Conservation (phyloP, 1,284 basidiomycete genomes). For the Wallemia hederae region DNA sequence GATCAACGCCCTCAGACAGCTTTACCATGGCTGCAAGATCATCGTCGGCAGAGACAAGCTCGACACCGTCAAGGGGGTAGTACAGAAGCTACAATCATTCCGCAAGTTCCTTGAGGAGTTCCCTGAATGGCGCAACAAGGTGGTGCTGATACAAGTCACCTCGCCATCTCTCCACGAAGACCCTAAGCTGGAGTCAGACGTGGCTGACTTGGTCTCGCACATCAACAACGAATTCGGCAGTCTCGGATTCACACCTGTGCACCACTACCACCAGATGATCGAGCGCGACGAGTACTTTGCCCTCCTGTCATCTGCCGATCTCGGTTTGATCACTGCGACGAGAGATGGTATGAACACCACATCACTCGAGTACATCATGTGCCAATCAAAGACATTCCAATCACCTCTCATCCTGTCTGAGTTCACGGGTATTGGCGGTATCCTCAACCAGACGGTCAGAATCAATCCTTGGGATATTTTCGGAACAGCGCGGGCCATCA, state of each 20-base stretch:
- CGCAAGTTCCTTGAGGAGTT: conserved; percentile 77
- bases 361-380: conserved; percentile 29
- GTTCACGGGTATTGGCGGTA: conserved; percentile 84
- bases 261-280: conserved; percentile 94
- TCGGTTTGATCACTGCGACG: conserved; percentile 81
- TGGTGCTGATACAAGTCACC: conserved; percentile 47
- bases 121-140: conserved; percentile 81
- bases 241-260: conserved; percentile 90
- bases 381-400: conserved; percentile 46
- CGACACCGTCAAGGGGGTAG: conserved; percentile 86
- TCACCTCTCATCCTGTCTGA: conserved; percentile 75
- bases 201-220: conserved; percentile 78
- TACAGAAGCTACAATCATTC: conserved; percentile 92
- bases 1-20: conserved; percentile 44
- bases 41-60: conserved; percentile 97
- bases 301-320: conserved; percentile 72
- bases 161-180: conserved; percentile 82
- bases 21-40: conserved; percentile 95
- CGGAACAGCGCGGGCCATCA: conserved; percentile 77
- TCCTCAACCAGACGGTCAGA: conserved; percentile 51
- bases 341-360: conserved; percentile 99
- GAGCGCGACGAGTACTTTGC: conserved; percentile 97
- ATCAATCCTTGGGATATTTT: conserved; percentile 11
- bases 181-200: conserved; percentile 71
- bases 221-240: conserved; percentile 93